A percentile compares a stretch with the other conserved stretches of the same genome.
These are phyloP conservation scores for Kondoa subrosea DNA, from an alignment of 768 basidiomycete genomes.

Conservation along the genomic window DNA sequence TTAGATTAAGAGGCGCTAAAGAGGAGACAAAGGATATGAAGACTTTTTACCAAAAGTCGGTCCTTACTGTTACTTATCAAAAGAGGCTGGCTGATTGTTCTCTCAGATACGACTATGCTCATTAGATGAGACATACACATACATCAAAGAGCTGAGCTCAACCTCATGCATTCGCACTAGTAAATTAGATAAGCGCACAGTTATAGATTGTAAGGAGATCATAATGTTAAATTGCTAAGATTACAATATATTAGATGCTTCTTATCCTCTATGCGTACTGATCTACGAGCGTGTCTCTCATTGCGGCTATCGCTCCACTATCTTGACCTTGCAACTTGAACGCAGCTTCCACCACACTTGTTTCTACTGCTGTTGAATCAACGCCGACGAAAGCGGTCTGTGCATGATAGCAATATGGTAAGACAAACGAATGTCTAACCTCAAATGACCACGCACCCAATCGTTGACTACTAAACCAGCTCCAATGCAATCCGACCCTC, in stretches of 20 bases:
- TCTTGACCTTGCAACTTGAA: slow-evolving; percentile 78
- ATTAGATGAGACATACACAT: slow-evolving; percentile 12
- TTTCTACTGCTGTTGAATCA: slow-evolving; percentile 98
- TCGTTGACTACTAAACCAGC: slow-evolving; percentile 93
- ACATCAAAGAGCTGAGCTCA: too few relatives aligned
- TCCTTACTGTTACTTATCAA: not conserved
- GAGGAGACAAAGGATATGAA: slow-evolving; percentile 57
- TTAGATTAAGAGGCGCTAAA: slow-evolving; percentile 41
- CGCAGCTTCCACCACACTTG: slow-evolving; percentile 90
- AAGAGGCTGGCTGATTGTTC: not conserved
- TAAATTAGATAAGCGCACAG: not conserved
- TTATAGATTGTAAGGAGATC: not conserved
- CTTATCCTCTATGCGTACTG: slow-evolving; percentile 53
- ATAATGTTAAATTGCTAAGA: not conserved
- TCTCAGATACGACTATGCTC: slow-evolving; percentile 24
- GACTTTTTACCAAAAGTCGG: slow-evolving; percentile 67
- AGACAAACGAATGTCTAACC: not conserved
- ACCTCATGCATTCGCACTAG: not conserved
- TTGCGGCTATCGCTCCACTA: slow-evolving; percentile 67
- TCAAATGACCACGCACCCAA: not conserved
- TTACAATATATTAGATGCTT: not conserved
- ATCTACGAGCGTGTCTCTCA: slow-evolving; percentile 77
- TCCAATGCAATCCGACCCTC: slow-evolving; percentile 93
- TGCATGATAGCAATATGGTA: slow-evolving; percentile 30
- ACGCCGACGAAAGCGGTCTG: slow-evolving; percentile 99